A percentile compares a stretch with the other conserved stretches of the same genome.
Conservation (phyloP, 768 basidiomycete species). For the Tricholoma furcatifolium region DNA sequence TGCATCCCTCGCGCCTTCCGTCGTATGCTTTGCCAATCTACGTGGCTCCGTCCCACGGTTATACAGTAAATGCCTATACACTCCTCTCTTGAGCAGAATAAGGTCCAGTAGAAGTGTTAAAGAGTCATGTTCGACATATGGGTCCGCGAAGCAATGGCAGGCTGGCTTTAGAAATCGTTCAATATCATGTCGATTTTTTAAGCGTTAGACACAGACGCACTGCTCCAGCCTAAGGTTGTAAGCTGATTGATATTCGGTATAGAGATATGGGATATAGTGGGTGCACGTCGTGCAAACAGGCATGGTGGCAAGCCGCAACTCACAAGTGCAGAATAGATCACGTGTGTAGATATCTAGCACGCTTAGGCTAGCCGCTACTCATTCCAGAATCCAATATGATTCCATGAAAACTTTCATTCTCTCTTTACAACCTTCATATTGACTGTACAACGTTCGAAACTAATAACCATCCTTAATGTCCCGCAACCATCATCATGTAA, state of each 20-base stretch:
- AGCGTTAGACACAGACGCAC: constrained; percentile 54
- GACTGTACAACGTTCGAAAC: too few relatives aligned
- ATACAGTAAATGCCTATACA: constrained; percentile 79
- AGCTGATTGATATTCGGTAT: constrained; percentile 78
- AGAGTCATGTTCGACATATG: constrained; percentile 83
- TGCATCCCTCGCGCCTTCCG: constrained; percentile 9
- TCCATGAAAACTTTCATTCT: too few relatives aligned
- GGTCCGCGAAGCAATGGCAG: constrained; percentile 75
- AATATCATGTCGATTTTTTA: neutral
- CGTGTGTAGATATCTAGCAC: too few relatives aligned
- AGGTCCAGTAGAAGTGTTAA: constrained; percentile 76
- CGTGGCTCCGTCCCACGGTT: constrained; percentile 73
- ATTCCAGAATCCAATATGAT: too few relatives aligned
- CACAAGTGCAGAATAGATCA: too few relatives aligned
- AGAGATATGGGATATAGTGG: constrained; percentile 60
- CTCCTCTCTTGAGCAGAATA: constrained; percentile 77
- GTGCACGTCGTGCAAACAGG: constrained; percentile 77
- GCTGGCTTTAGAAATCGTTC: constrained; percentile 35
- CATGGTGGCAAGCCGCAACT: constrained; percentile 5
- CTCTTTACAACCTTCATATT: too few relatives aligned
- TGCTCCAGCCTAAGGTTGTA: constrained; percentile 81
- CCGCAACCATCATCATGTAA: too few relatives aligned
- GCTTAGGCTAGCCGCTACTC: too few relatives aligned
- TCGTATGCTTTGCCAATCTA: constrained; percentile 27
- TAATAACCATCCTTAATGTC: too few relatives aligned